These are phyloP conservation scores for Rhodotorula sp. DNA, from an alignment of 1,284 basidiomycete genomes.

Conservation along the genomic window DNA sequence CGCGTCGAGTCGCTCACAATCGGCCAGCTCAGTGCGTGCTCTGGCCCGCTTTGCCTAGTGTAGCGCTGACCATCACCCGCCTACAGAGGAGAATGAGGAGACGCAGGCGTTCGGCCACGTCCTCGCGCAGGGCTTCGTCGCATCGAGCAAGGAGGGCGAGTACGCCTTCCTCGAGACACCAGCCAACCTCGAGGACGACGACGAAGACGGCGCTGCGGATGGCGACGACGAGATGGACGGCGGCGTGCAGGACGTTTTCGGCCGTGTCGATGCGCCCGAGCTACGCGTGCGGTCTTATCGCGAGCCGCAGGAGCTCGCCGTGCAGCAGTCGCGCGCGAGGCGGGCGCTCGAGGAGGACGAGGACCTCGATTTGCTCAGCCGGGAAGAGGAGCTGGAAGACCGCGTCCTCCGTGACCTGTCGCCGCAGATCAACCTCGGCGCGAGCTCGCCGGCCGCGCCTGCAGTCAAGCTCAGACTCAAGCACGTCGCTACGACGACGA, in stretches of 20 bases:
- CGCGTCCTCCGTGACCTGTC: neutral
- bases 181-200: neutral
- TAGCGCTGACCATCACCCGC: neutral
- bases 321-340: neutral
- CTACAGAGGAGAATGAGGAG: slow-evolving; percentile 34
- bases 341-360: neutral
- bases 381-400: neutral
- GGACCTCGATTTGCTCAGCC: neutral
- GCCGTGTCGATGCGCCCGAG: neutral
- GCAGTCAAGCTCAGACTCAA: slow-evolving; percentile 11
- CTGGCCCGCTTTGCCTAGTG: too few species aligned
- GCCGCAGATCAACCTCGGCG: neutral
- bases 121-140: slow-evolving; percentile 5
- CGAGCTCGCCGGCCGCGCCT: slow-evolving; percentile 9
- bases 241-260: slow-evolving; percentile 11
- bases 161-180: slow-evolving; percentile 11
- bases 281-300: neutral
- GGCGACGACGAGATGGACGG: slow-evolving; percentile 7
- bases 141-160: slow-evolving; percentile 2
- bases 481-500: slow-evolving; percentile 3
- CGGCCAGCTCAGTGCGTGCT: slow-evolving; percentile 27
- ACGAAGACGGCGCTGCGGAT: neutral
- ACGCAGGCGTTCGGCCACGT: slow-evolving; percentile 28
- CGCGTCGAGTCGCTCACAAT: slow-evolving; percentile 16
- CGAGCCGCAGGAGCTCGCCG: neutral